These are phyloP conservation scores for Nitzschia sp. DNA, from an alignment of 108 stramenopile species.

Conservation along the genomic window DNA sequence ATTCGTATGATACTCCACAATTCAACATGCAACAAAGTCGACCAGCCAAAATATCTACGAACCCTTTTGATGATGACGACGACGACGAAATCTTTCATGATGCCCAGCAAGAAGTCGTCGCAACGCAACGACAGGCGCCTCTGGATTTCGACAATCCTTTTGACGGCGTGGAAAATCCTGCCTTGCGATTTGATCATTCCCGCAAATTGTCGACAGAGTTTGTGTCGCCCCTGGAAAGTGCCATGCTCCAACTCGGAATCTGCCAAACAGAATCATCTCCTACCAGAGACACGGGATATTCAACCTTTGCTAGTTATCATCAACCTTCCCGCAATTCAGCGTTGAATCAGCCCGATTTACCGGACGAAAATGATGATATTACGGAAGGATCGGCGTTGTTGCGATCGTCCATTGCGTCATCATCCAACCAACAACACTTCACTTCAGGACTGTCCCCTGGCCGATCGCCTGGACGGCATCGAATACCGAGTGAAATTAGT, in stretches of 20 bases:
- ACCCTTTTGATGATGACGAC: slow-evolving; percentile 25
- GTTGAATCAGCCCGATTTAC: background rate
- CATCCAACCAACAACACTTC: background rate
- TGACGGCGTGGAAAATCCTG: slow-evolving; percentile 22
- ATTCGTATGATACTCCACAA: too few species aligned
- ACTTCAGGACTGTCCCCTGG: slow-evolving; percentile 2
- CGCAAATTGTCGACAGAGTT: slow-evolving; percentile 13
- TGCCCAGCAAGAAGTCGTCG: background rate
- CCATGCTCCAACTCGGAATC: slow-evolving; percentile 12
- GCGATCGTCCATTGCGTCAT: background rate
- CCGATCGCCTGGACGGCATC: background rate
- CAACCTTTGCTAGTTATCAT: background rate
- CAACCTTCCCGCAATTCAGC: background rate
- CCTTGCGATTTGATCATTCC: slow-evolving; percentile 5
- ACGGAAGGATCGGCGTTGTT: background rate
- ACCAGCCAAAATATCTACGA: slow-evolving; percentile 9
- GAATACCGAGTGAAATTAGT: slow-evolving; percentile 3
- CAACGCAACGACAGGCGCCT: background rate
- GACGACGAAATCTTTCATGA: slow-evolving; percentile 15
- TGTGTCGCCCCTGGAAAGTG: slow-evolving; percentile 28
- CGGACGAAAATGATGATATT: background rate
- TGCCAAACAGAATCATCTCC: background rate
- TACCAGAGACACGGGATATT: background rate
- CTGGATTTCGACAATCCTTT: slow-evolving; percentile 17
- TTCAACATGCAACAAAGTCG: background rate